Conservation (phyloP, 306 rosid species). For the Cyclanthera cordifolia region DNA sequence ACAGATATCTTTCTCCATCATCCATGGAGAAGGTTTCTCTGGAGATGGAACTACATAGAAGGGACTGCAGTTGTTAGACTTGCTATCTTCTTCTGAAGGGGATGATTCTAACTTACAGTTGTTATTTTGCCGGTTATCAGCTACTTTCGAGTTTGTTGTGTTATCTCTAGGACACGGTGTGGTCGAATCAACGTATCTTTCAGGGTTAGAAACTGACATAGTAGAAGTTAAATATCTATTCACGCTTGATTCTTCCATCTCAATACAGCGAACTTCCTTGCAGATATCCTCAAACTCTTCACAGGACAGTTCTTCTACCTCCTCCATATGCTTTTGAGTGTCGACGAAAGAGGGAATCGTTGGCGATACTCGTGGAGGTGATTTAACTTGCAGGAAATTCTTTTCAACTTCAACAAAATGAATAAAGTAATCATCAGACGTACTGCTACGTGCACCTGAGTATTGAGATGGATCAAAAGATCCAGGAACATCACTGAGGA, state of each 20-base stretch:
- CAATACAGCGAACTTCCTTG: conserved; percentile 78
- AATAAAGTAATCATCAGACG: conserved; percentile 49
- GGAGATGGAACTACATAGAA: conserved; percentile 35
- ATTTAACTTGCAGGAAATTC: conserved; percentile 26
- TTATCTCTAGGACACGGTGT: conserved; percentile 41
- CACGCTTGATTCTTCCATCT: conserved; percentile 34
- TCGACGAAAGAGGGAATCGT: conserved; percentile 21
- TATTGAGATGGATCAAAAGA: conserved; percentile 64
- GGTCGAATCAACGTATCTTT: conserved; percentile 30
- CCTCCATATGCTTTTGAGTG: conserved; percentile 26
- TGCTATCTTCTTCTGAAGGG: conserved; percentile 26
- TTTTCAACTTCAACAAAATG: conserved; percentile 57
- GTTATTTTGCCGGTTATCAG: conserved; percentile 26
- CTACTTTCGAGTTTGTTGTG: conserved; percentile 23
- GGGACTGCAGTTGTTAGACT: conserved; percentile 19
- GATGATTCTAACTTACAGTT: conserved; percentile 30
- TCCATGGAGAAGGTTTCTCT: conserved; percentile 34
- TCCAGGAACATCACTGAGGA: conserved; percentile 31
- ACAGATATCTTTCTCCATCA: conserved; percentile 18
- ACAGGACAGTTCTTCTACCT: conserved; percentile 39
- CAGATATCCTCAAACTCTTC: conserved; percentile 42
- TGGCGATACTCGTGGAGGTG: conserved; percentile 33
- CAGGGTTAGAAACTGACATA: conserved; percentile 30
- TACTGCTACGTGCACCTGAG: conserved; percentile 55
- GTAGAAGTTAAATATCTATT: conserved; percentile 28